Conservation (phyloP, 2,329 filamentous ascomycete genomes). For the Acrodontium crateriforme region DNA sequence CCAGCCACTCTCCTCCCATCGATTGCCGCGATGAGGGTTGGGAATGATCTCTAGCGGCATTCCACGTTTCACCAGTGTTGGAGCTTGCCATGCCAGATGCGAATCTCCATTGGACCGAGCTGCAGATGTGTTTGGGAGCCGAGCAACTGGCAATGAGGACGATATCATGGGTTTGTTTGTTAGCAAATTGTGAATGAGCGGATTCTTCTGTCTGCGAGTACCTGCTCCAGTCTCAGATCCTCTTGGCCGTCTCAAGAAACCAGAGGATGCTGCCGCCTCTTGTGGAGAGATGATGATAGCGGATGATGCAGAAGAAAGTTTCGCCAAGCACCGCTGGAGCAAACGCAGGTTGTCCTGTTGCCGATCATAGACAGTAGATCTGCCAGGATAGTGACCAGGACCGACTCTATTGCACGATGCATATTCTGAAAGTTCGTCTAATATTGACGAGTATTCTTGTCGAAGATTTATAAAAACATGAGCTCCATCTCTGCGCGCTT, state of each 20-base stretch:
- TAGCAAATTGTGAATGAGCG: conserved; percentile 85
- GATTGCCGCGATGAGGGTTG: conserved; percentile 39
- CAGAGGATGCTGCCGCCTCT: conserved; percentile 56
- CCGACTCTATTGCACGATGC: not conserved
- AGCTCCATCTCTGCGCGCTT: conserved; percentile 43
- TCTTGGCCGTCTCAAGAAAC: conserved; percentile 5
- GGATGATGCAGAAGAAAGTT: conserved; percentile 74
- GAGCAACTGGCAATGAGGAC: conserved; percentile 68
- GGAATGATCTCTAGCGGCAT: conserved; percentile 81
- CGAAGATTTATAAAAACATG: conserved; percentile 88
- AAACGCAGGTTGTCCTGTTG: conserved; percentile 62
- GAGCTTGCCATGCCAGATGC: too few species aligned
- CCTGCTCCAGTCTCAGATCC: conserved; percentile 19
- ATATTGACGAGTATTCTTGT: conserved; percentile 66
- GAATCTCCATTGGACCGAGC: too few species aligned
- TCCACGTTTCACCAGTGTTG: conserved; percentile 80
- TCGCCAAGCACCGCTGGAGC: conserved; percentile 52
- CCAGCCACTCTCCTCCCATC: too few species aligned
- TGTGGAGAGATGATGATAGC: conserved; percentile 76
- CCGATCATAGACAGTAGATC: conserved; percentile 21
- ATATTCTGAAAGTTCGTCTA: conserved; percentile 34
- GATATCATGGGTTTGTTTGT: conserved; percentile 91
- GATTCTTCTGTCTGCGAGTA: conserved; percentile 56
- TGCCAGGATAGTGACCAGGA: conserved; percentile 5
- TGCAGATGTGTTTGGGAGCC: conserved; percentile 35